Evolutionary conservation across 441 rosid species (phyloP).

Genomic region (Populus trichocarpa): DNA sequence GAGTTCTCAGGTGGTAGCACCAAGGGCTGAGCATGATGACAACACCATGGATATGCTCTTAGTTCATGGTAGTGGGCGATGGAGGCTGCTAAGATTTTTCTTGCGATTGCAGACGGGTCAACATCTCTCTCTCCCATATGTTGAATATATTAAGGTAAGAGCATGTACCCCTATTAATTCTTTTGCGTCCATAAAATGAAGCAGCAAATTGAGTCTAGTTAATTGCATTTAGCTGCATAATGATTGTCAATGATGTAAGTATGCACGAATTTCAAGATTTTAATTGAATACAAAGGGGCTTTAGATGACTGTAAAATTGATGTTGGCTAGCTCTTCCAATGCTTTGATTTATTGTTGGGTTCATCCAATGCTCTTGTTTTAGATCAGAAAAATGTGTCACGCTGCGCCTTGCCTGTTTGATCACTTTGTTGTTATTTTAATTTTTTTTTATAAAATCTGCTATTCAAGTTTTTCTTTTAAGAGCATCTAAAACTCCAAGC

Average conservation of each 20-base stretch:
- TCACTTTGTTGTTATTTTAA: too few relatives aligned
- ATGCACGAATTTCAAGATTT: background rate
- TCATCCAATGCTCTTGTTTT: background rate
- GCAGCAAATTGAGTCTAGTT: background rate
- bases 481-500: too few relatives aligned
- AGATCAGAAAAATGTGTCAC: background rate
- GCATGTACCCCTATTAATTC: constrained; percentile 7
- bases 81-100: constrained; percentile 78
- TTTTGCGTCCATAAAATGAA: background rate
- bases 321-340: background rate
- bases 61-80: constrained; percentile 88
- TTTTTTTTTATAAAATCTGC: too few relatives aligned
- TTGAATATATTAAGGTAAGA: constrained; percentile 86
- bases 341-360: background rate
- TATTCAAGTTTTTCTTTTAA: too few relatives aligned
- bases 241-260: background rate
- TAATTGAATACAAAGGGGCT: background rate
- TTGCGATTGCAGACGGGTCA: constrained; percentile 76
- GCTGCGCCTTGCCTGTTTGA: too few relatives aligned
- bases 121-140: constrained; percentile 91
- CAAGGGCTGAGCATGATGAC: constrained; percentile 85
- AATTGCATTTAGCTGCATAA: background rate
- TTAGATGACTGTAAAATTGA: background rate
- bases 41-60: constrained; percentile 80
- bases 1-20: constrained; percentile 93